Evolutionary conservation across 2,329 filamentous ascomycete species (phyloP), one percentile per base, ranked within the genome.

Genomic region (Penicillium sp.): DNA sequence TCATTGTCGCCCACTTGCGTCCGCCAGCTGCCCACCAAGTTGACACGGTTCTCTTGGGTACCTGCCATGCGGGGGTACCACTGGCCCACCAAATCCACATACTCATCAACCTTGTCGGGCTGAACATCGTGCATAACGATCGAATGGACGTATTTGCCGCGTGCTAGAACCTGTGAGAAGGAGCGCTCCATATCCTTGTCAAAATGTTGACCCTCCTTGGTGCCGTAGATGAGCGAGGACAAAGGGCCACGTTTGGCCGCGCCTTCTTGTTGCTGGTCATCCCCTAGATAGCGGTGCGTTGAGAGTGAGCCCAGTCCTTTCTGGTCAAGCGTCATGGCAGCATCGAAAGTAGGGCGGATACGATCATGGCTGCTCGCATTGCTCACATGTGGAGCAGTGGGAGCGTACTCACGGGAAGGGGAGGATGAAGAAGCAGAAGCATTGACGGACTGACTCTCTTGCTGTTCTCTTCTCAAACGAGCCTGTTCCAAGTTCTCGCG

Each of bases 1-100:
- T 99, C 92, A 73, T 91, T 95, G 69, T 99, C 93, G 60, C 94
- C 94, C 50, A 99, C 92, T 75, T 99, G 94, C 16, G 92, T 97
- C 75, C 93, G 87, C 94, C 94, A 99, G 81, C 93, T 97, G 68
- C 94, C 94, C 6, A 99, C 94, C 56, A 99, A 80, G 75, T 99
- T 88, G 65, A 99, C 93, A 78, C 93, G 93, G 78, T 97, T 96
- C 77, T 94, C 88, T 21, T 89, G 87, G 65, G 87, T 83, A 58
- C 84, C 82, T 45, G 94, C 94, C 83, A 97, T 92, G 71, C 85
- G 86, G 9, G 94, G 93, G 72, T 99, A 99, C 89, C 91, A 97
- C 38, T 84, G 82, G 59, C 94, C 91, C 15, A 97, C 91, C 49
- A 97, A 82, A 57, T 93, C 83, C 50, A 93, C 87, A 72, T 99